These are phyloP conservation scores for Boletus pseudopeckii DNA, from an alignment of 768 basidiomycete species.

Conservation along the genomic window DNA sequence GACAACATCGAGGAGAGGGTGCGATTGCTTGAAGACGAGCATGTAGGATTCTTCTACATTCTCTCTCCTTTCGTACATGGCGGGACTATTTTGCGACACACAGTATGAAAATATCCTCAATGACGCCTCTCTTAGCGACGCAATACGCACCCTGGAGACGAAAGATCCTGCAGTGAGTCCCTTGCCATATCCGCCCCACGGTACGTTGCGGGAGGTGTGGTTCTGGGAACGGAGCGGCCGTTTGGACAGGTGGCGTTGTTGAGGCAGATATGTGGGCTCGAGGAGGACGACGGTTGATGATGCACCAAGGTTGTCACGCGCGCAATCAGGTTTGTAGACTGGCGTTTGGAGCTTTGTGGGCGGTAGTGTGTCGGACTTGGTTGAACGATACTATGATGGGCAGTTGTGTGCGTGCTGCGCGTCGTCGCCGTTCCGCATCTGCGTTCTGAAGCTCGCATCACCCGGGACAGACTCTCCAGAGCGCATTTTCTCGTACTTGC, in stretches of 20 bases:
- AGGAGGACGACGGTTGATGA: slow-evolving; percentile 34
- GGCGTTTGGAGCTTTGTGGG: too few species aligned
- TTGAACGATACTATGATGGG: too few species aligned
- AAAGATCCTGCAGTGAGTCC: slow-evolving; percentile 21
- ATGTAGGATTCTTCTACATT: slow-evolving; percentile 52
- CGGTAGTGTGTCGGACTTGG: too few species aligned
- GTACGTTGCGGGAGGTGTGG: slow-evolving; percentile 83
- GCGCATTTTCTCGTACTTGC: too few species aligned
- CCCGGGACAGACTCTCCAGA: too few species aligned
- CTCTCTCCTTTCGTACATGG: background rate
- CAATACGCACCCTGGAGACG: slow-evolving; percentile 21
- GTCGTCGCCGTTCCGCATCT: too few species aligned
- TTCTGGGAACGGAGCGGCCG: slow-evolving; percentile 79
- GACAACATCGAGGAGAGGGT: slow-evolving; percentile 60
- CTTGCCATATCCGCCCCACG: background rate
- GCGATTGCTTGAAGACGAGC: slow-evolving; percentile 67
- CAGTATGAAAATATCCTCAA: slow-evolving; percentile 25
- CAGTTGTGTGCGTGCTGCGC: too few species aligned
- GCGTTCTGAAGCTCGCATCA: too few species aligned
- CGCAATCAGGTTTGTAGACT: too few species aligned
- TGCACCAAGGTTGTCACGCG: too few species aligned
- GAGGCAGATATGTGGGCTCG: slow-evolving; percentile 75
- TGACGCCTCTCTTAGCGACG: slow-evolving; percentile 29
- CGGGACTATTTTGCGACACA: background rate
- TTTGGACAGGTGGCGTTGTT: slow-evolving; percentile 75